phyloP scores from a whole-genome alignment of 2,329 filamentous ascomycete species.

The Pseudophaeomoniella oleicola region DNA sequence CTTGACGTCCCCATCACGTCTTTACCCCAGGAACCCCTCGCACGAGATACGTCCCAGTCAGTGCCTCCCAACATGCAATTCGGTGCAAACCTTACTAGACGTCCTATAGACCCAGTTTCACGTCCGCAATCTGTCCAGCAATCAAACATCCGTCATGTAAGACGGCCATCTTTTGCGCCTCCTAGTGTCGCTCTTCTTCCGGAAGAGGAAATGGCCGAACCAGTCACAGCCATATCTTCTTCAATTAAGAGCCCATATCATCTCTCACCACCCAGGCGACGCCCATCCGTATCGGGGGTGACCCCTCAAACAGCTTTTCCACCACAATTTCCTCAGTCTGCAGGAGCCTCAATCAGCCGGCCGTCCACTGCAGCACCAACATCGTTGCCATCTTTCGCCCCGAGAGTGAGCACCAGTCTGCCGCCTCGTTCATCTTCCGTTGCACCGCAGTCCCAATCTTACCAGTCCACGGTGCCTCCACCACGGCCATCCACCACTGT shows the following conservation, averaged over 20 bases:
- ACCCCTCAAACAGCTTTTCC: neutral
- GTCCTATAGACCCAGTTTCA: slow-evolving; percentile 1
- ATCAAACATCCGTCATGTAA: neutral
- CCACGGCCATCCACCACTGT: neutral
- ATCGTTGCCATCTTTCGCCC: too few relatives aligned
- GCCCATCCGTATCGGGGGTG: neutral
- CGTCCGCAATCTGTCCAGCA: slow-evolving; percentile 2
- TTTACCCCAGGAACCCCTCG: slow-evolving; percentile 54
- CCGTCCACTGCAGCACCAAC: neutral
- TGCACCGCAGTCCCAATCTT: neutral
- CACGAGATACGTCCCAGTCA: slow-evolving; percentile 71
- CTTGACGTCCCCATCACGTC: slow-evolving; percentile 75
- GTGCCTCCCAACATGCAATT: slow-evolving; percentile 91
- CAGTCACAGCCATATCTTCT: neutral
- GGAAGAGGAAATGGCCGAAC: neutral
- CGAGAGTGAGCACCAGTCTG: too few relatives aligned
- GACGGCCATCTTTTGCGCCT: slow-evolving; percentile 1
- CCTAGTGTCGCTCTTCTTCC: slow-evolving; percentile 1
- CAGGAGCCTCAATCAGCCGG: neutral
- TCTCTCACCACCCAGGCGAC: neutral
- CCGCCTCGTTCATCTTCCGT: neutral
- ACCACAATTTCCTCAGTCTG: neutral
- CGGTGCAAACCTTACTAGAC: slow-evolving; percentile 25
- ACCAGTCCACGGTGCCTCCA: neutral
- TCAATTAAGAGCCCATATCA: neutral